phyloP scores from a whole-genome alignment of 257 asterid genomes.

The Penstemon newberryi region DNA sequence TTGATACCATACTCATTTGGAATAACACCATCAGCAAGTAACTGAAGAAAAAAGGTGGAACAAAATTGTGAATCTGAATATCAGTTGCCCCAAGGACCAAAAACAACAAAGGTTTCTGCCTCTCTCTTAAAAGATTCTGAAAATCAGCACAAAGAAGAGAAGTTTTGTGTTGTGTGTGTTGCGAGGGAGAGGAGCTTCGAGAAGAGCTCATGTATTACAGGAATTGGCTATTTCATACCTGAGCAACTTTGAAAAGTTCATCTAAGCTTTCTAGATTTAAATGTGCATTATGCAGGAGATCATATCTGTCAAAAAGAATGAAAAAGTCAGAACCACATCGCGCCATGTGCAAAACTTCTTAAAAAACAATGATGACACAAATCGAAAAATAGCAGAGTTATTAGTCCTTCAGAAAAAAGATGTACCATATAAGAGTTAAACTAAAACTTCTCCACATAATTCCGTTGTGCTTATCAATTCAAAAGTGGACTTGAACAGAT shows the following conservation, averaged over 20 bases:
- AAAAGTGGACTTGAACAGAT: not conserved
- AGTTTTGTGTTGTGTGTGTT: not conserved
- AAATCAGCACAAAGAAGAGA: conserved; percentile 1
- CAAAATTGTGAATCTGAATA: conserved; percentile 6
- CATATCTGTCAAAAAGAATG: conserved; percentile 59
- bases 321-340: conserved; percentile 20
- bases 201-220: conserved; percentile 17
- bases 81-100: conserved; percentile 15
- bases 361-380: conserved; percentile 1
- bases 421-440: not conserved
- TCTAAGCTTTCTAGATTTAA: conserved; percentile 71
- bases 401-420: conserved; percentile 2
- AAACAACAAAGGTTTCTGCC: conserved; percentile 1
- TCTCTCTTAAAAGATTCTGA: not conserved
- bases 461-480: not conserved
- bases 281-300: conserved; percentile 96
- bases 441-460: conserved; percentile 8
- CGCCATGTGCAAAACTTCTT: conserved; percentile 18
- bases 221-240: conserved; percentile 50
- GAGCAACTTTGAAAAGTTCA: conserved; percentile 92
- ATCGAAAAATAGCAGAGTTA: not conserved
- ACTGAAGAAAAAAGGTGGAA: conserved; percentile 45
- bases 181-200: not conserved
- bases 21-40: conserved; percentile 96
- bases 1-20: conserved; percentile 96